phyloP scores from a whole-genome alignment of 2,329 filamentous ascomycete species.

The Neospermospora avenae region DNA sequence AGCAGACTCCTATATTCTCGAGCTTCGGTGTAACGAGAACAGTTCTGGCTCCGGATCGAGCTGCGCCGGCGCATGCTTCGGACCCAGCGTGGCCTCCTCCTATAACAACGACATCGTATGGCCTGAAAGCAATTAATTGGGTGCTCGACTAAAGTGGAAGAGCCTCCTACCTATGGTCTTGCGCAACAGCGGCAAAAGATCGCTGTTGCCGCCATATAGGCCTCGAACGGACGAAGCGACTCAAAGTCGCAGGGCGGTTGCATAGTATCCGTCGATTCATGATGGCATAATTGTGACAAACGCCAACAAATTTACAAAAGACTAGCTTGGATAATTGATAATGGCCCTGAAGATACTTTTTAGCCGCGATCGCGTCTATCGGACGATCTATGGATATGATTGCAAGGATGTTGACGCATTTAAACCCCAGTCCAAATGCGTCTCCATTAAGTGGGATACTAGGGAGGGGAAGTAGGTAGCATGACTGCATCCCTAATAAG shows the following conservation, averaged over 20 bases:
- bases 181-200: slow-evolving; percentile 24
- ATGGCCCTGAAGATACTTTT: not conserved
- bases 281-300: slow-evolving; percentile 22
- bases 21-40: slow-evolving; percentile 84
- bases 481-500: too few relatives aligned
- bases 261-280: slow-evolving; percentile 25
- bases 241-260: slow-evolving; percentile 9
- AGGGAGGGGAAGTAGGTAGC: too few relatives aligned
- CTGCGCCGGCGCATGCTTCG: slow-evolving; percentile 88
- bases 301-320: not conserved
- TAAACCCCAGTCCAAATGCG: not conserved
- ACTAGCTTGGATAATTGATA: not conserved
- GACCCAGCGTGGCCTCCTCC: slow-evolving; percentile 94
- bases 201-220: slow-evolving; percentile 16
- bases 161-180: slow-evolving; percentile 19
- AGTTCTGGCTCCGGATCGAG: slow-evolving; percentile 82
- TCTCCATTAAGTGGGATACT: not conserved
- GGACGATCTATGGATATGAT: not conserved
- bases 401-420: slow-evolving; percentile 2
- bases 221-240: slow-evolving; percentile 8
- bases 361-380: slow-evolving; percentile 2
- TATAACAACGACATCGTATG: slow-evolving; percentile 89
- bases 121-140: slow-evolving; percentile 15
- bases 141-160: not conserved
- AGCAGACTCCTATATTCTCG: slow-evolving; percentile 90